Conservation (phyloP, 2,329 filamentous ascomycete genomes). For the Beauveria bassiana region DNA sequence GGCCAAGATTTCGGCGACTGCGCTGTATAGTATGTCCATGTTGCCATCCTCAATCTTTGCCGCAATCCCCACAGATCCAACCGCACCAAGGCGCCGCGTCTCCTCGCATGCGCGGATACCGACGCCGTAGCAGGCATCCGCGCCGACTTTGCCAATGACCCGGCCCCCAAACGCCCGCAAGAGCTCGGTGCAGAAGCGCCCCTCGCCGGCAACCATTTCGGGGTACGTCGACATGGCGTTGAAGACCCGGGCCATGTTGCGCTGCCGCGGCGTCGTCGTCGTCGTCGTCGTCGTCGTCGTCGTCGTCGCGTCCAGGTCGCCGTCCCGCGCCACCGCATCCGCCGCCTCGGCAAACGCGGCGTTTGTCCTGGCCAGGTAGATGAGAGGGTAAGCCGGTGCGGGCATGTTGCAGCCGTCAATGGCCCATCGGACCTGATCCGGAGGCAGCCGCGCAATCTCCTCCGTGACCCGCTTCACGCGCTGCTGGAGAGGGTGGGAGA, state of each 20-base stretch:
- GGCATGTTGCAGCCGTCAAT: slow-evolving; percentile 41
- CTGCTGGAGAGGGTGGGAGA: slow-evolving; percentile 30
- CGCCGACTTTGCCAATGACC: slow-evolving; percentile 40
- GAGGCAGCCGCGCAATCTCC: slow-evolving; percentile 24
- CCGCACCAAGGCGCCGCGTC: slow-evolving; percentile 27
- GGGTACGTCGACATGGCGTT: slow-evolving; percentile 34
- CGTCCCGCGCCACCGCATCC: slow-evolving; percentile 8
- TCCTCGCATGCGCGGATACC: slow-evolving; percentile 30
- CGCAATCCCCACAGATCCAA: slow-evolving; percentile 33
- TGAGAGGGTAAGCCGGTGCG: slow-evolving; percentile 34
- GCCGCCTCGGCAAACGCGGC: slow-evolving; percentile 29
- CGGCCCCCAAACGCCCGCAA: slow-evolving; percentile 31
- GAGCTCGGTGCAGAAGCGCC: slow-evolving; percentile 38
- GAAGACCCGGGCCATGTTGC: slow-evolving; percentile 28
- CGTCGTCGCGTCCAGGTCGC: neutral
- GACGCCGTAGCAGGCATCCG: slow-evolving; percentile 40
- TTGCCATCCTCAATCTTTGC: slow-evolving; percentile 43
- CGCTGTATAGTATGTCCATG: slow-evolving; percentile 34
- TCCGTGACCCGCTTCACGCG: slow-evolving; percentile 29
- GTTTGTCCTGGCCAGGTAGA: slow-evolving; percentile 27
- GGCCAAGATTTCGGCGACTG: slow-evolving; percentile 35
- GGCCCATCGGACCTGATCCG: slow-evolving; percentile 29
- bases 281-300: too few species aligned
- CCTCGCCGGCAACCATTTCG: slow-evolving; percentile 36
- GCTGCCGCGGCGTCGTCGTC: neutral